Conservation (phyloP, 257 asterid species). For the Echites panduratus region DNA sequence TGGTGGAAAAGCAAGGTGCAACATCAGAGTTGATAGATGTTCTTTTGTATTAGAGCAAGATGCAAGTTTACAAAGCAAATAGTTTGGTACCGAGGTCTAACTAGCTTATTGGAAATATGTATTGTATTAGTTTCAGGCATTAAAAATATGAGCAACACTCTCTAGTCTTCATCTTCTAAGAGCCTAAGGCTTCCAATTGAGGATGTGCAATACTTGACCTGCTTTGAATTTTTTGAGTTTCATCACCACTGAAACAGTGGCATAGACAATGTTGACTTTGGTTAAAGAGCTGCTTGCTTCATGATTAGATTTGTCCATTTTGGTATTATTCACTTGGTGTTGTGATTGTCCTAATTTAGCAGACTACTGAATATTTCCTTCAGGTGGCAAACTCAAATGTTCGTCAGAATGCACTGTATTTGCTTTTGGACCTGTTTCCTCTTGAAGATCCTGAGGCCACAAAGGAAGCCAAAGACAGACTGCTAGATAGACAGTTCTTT, state of each 20-base stretch:
- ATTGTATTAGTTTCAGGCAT: no score
- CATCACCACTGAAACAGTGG: not conserved
- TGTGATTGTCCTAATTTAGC: not conserved
- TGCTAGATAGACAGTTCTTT: slow-evolving; percentile 75
- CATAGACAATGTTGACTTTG: not conserved
- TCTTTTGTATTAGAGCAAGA: no score
- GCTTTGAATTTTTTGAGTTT: not conserved
- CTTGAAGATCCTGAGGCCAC: slow-evolving; percentile 90
- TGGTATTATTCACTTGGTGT: not conserved
- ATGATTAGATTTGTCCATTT: not conserved
- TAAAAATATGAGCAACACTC: no score
- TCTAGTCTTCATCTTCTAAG: no score
- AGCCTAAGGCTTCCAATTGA: not conserved
- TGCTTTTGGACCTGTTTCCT: slow-evolving; percentile 84
- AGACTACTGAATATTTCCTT: slow-evolving; percentile 11
- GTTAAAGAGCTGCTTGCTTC: not conserved
- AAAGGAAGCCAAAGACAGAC: slow-evolving; percentile 73
- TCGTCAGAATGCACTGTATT: slow-evolving; percentile 83
- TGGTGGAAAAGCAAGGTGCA: no score
- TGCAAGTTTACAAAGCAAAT: no score
- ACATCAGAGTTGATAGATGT: no score
- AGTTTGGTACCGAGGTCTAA: no score
- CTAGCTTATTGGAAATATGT: no score
- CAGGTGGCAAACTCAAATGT: slow-evolving; percentile 96
- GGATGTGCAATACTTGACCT: not conserved